phyloP scores from a whole-genome alignment of 371 early-diverging fungal species.

The Funneliformis caledonium region DNA sequence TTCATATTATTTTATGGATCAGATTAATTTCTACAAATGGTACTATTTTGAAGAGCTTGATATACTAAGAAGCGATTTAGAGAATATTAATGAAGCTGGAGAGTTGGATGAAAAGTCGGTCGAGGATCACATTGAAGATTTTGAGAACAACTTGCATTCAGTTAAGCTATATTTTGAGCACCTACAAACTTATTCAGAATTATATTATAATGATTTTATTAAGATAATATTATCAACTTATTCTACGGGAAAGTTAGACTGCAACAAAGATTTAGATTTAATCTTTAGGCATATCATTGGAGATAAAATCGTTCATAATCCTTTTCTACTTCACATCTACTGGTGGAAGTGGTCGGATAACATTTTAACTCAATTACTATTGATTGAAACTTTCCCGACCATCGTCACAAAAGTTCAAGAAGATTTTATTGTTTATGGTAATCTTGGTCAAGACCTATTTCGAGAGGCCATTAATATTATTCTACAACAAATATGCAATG shows the following conservation, averaged over 20 bases:
- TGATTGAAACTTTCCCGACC: conserved; percentile 24
- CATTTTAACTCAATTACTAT: conserved; percentile 13
- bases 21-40: conserved; percentile 35
- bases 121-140: conserved; percentile 14
- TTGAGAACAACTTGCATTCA: conserved; percentile 13
- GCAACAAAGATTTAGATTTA: not conserved
- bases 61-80: not conserved
- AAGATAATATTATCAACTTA: not conserved
- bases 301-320: conserved; percentile 1
- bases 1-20: conserved; percentile 29
- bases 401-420: not conserved
- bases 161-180: not conserved
- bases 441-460: not conserved
- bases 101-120: not conserved
- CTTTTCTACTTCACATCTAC: conserved; percentile 23
- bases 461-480: not conserved
- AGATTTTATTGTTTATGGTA: not conserved
- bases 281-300: not conserved
- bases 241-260: not conserved
- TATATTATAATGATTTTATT: conserved; percentile 37
- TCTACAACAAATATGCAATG: not conserved
- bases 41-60: conserved; percentile 25
- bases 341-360: conserved; percentile 34
- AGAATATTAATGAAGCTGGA: conserved; percentile 9
- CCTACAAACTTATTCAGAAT: not conserved